A percentile compares a stretch with the other conserved stretches of the same genome.
phyloP scores from a whole-genome alignment of 2,329 filamentous ascomycete genomes.

The Diaporthe vaccinii region DNA sequence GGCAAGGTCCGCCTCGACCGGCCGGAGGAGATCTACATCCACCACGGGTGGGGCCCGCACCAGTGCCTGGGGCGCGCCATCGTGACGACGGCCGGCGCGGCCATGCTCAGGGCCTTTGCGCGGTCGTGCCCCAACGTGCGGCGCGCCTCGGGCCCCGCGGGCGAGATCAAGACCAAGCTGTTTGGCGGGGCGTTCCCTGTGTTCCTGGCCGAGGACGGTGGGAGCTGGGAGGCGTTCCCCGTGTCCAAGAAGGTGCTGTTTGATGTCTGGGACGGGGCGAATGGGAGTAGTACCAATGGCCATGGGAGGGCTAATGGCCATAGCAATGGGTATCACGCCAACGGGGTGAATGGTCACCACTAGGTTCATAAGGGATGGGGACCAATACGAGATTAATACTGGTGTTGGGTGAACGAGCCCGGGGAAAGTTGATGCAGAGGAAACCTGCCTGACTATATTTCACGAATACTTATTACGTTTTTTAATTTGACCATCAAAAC shows the following conservation, averaged over 20 bases:
- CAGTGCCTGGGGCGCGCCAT: constrained; percentile 6
- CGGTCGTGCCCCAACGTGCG: constrained; percentile 16
- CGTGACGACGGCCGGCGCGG: not conserved
- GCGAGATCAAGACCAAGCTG: not conserved
- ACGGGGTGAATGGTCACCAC: not conserved
- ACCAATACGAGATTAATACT: not conserved
- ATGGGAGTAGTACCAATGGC: not conserved
- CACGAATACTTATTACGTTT: too few species aligned
- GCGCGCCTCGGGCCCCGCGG: not conserved
- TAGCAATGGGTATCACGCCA: not conserved
- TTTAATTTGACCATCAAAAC: too few species aligned
- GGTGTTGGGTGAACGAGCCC: too few species aligned
- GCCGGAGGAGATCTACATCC: not conserved
- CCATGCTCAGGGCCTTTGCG: constrained; percentile 11
- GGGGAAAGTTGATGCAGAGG: too few species aligned
- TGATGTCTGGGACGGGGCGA: not conserved
- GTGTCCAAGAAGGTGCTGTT: constrained; percentile 4
- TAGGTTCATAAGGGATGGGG: not conserved
- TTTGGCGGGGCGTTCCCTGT: constrained; percentile 1
- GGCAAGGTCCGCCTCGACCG: not conserved
- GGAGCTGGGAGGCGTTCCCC: not conserved
- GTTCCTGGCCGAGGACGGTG: not conserved
- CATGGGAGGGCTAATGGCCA: not conserved
- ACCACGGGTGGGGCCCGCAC: constrained; percentile 16
- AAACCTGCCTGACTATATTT: too few species aligned